phyloP scores from a whole-genome alignment of 805 yeast species.

The Myxozyma mucilagina region DNA sequence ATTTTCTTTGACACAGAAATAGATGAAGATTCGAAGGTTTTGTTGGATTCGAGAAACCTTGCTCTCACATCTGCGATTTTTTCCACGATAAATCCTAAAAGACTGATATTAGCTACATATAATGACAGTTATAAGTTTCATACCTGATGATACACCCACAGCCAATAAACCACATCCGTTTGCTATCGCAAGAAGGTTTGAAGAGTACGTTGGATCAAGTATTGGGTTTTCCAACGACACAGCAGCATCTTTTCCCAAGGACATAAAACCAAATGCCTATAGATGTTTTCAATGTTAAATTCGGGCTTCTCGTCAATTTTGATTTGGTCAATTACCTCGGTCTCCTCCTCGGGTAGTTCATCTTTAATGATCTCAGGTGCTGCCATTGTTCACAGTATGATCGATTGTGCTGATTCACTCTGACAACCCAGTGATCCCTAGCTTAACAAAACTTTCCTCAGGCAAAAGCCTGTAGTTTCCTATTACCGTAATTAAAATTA shows the following conservation, averaged over 20 bases:
- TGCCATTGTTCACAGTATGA: conserved; percentile 2
- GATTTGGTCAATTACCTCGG: conserved; percentile 12
- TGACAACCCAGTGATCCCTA: background rate
- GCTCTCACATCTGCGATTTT: conserved; percentile 30
- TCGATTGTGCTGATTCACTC: background rate
- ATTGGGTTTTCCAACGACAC: conserved; percentile 15
- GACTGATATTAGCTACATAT: background rate
- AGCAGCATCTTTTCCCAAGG: conserved; percentile 27
- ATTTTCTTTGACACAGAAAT: conserved; percentile 14
- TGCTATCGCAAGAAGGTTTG: conserved; percentile 35
- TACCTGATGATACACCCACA: conserved; percentile 32
- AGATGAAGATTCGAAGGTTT: conserved; percentile 4
- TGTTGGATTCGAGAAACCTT: conserved; percentile 14
- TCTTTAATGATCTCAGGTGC: conserved; percentile 11
- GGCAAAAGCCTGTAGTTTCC: background rate
- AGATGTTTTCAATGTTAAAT: background rate
- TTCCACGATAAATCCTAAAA: conserved; percentile 29
- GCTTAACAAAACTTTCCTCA: background rate
- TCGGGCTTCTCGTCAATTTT: background rate
- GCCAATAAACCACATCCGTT: conserved; percentile 33
- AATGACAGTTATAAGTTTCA: background rate
- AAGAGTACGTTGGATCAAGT: conserved; percentile 11
- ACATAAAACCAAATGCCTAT: conserved; percentile 25
- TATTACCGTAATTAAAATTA: background rate
- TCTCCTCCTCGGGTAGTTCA: conserved; percentile 25